phyloP scores from a whole-genome alignment of 257 asterid species.

The Jaltomata sinuosa region DNA sequence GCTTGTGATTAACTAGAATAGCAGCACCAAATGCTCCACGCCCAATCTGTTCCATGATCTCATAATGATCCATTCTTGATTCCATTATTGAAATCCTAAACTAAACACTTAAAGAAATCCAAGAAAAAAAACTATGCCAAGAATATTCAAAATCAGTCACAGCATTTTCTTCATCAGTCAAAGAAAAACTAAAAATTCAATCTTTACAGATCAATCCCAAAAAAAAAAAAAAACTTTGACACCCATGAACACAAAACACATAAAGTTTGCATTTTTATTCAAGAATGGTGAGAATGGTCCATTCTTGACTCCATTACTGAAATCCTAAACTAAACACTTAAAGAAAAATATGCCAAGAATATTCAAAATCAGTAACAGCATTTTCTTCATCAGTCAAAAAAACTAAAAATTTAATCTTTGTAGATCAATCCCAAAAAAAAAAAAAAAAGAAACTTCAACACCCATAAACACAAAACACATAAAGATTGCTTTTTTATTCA shows the following conservation, averaged over 20 bases:
- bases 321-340: slow-evolving; percentile 10
- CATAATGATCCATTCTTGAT: slow-evolving; percentile 95
- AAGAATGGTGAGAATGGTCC: slow-evolving; percentile 55
- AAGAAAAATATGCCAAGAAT: neutral
- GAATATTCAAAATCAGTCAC: neutral
- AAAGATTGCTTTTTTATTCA: neutral
- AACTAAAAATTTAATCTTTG: neutral
- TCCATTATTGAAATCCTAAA: slow-evolving; percentile 40
- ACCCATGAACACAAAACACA: slow-evolving; percentile 13
- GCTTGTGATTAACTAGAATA: slow-evolving; percentile 88
- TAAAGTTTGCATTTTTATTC: neutral
- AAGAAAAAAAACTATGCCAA: neutral
- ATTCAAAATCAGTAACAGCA: neutral
- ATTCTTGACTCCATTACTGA: slow-evolving; percentile 71
- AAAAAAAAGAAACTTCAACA: slow-evolving; percentile 9
- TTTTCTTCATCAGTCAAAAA: slow-evolving; percentile 1
- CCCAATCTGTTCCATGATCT: slow-evolving; percentile 99
- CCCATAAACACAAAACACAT: slow-evolving; percentile 13
- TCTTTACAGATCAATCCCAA: neutral
- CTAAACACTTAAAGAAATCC: slow-evolving; percentile 9
- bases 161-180: neutral
- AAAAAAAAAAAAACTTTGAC: slow-evolving; percentile 3
- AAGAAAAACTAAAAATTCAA: neutral
- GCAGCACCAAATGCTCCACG: slow-evolving; percentile 99
- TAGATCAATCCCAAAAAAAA: neutral